Conservation (phyloP, 2,329 filamentous ascomycete species). For the Furcasterigmium furcatum region DNA sequence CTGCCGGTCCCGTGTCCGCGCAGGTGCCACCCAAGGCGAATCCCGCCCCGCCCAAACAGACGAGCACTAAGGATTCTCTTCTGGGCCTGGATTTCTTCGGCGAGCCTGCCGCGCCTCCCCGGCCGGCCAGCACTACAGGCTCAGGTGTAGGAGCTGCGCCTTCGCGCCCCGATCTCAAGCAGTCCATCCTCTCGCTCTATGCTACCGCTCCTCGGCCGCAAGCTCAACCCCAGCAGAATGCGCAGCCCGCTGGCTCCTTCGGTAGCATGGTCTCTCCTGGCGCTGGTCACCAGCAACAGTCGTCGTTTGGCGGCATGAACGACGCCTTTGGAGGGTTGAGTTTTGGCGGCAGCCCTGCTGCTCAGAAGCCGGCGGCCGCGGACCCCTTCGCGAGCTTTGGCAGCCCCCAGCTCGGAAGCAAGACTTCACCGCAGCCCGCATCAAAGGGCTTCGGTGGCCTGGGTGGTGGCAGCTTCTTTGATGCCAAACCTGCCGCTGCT, state of each 20-base stretch:
- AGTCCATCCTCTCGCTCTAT: conserved; percentile 94
- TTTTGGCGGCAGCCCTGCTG: conserved; percentile 49
- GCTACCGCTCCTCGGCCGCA: conserved; percentile 80
- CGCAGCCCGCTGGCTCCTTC: conserved; percentile 59
- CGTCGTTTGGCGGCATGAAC: conserved; percentile 61
- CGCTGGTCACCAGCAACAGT: conserved; percentile 41
- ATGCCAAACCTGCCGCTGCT: conserved; percentile 63
- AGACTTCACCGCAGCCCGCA: conserved; percentile 25
- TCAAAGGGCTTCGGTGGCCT: conserved; percentile 45
- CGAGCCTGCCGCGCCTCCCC: conserved; percentile 65
- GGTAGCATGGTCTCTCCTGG: conserved; percentile 63
- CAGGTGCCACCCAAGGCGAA: conserved; percentile 59
- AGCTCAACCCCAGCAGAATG: conserved; percentile 44
- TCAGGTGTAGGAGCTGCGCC: conserved; percentile 54
- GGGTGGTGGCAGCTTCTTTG: conserved; percentile 81
- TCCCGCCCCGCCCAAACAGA: conserved; percentile 63
- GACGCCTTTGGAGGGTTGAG: conserved; percentile 64
- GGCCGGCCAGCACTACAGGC: conserved; percentile 78
- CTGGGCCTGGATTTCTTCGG: conserved; percentile 92
- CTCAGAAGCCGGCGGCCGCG: conserved; percentile 18
- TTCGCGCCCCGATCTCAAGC: conserved; percentile 90
- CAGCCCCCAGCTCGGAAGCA: conserved; percentile 26
- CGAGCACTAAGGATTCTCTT: conserved; percentile 82
- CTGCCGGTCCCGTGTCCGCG: conserved; percentile 61
- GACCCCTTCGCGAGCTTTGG: conserved; percentile 63